Base-by-base conservation (phyloP, 2,329 filamentous ascomycete species). In the Hypoxylon rubiginosum region DNA sequence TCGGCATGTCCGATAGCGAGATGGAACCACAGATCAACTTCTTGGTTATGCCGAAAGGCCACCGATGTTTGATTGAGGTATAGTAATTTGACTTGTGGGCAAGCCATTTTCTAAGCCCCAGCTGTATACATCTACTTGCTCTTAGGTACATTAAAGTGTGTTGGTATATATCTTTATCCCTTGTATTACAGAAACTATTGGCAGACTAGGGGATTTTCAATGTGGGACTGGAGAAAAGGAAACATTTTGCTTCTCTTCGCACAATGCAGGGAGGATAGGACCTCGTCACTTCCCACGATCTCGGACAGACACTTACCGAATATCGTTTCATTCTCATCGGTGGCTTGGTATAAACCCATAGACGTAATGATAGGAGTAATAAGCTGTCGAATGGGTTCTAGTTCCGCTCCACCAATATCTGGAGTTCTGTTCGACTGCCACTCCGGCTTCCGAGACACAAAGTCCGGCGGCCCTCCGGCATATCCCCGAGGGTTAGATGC, bases 1-100 rank as follows among this genome's bases (percentile, higher is more conserved):
- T 77, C 24, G 76, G 73, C 28, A 75, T 79, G 72, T 64, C 41
- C 15, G 75, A 77, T 4, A 65, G 66, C 6, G 76, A 78, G 9
- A 78, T 79, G 77, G 61, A 64, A 7, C 71, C 70, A 13, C 45
- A 67, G 3, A 48, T 73, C n/a, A 75, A 64, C 48, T 78, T 78
- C 66, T 48, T 78, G n/a, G 49, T 71, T n/a, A 58, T 55, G 2
- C 75, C 75, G 0, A 74, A 66, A 28, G 72, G 69, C 15, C 69
- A 74, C 15, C 72, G 75, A 17, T 79, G 76, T 43, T 49, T 78
- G 36, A 65, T 78, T 2, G 70, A 78, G 45, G 41, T 24, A 4
- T 2, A 45, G 15, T 54, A 26, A 32, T 30, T 19, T 5, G 28
- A 50, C 32, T n/a, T 55, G 15, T 8, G 4, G 5, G 21, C 21